phyloP scores from a whole-genome alignment of 1,284 basidiomycete species.

The Cryptococcus deneoformans region DNA sequence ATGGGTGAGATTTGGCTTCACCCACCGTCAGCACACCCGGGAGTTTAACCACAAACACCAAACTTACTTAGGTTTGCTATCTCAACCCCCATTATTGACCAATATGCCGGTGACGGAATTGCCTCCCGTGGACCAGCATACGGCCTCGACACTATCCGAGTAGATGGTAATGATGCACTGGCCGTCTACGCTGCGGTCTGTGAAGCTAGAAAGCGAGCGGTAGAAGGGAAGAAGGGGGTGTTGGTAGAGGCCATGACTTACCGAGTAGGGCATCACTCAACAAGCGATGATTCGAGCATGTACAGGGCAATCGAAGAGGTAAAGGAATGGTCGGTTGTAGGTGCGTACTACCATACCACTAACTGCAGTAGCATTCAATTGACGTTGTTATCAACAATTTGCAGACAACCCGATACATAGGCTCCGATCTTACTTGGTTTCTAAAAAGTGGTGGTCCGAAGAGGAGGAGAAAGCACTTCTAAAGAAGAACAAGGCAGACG shows the following conservation, averaged over 20 bases:
- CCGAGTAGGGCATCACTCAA: constrained; percentile 91
- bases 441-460: constrained; percentile 80
- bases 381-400: background rate
- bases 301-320: constrained; percentile 83
- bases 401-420: constrained; percentile 80
- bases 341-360: constrained; percentile 13
- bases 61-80: constrained; percentile 81
- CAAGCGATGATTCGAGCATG: constrained; percentile 89
- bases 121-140: constrained; percentile 91
- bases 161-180: constrained; percentile 91
- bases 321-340: constrained; percentile 74
- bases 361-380: background rate
- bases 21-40: constrained; percentile 51
- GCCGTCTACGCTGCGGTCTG: constrained; percentile 79
- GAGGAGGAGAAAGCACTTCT: constrained; percentile 71
- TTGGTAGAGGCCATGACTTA: constrained; percentile 92
- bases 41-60: too few species aligned
- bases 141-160: constrained; percentile 83
- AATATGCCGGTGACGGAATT: constrained; percentile 91
- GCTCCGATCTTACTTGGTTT: constrained; percentile 78
- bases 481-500: constrained; percentile 64
- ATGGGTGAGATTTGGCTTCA: constrained; percentile 59
- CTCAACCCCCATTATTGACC: constrained; percentile 85
- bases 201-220: constrained; percentile 72
- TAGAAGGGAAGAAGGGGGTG: constrained; percentile 76